Evolutionary conservation across 73 alveolate genomes (phyloP).

Genomic region (Paramecium pentaurelia): DNA sequence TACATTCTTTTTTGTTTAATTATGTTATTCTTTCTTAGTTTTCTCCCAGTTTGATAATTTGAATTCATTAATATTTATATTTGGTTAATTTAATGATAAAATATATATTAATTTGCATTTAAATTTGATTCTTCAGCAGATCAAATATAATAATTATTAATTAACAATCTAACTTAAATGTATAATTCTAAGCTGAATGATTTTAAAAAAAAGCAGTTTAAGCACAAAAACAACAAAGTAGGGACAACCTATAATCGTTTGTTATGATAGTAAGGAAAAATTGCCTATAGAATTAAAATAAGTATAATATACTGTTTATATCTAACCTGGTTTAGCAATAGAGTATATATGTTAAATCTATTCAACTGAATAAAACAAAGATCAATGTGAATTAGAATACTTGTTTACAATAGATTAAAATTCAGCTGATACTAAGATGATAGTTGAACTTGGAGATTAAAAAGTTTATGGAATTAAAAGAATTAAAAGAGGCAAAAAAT

Average conservation of each 20-base stretch:
- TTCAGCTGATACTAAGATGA: not conserved
- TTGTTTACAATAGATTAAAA: not conserved
- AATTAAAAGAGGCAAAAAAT: not conserved
- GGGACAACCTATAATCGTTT: not conserved
- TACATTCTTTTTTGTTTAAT: too few relatives aligned
- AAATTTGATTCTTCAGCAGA: too few relatives aligned
- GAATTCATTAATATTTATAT: too few relatives aligned
- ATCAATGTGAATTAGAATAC: not conserved
- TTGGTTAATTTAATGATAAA: too few relatives aligned
- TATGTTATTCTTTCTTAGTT: too few relatives aligned
- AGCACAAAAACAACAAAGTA: too few relatives aligned
- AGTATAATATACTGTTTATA: not conserved
- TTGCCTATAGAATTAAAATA: not conserved
- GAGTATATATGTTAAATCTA: not conserved
- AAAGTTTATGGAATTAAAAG: slow-evolving; percentile 10
- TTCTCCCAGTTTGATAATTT: too few relatives aligned
- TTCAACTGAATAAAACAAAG: not conserved
- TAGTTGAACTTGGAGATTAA: not conserved
- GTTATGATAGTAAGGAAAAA: not conserved
- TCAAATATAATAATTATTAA: too few relatives aligned
- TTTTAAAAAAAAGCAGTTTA: too few relatives aligned
- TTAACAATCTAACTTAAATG: not conserved
- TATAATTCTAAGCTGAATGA: not conserved
- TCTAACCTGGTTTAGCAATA: not conserved
- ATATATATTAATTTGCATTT: too few relatives aligned